phyloP scores from a whole-genome alignment of 495 filamentous ascomycete genomes.

The Talaromyces nanjingensis region DNA sequence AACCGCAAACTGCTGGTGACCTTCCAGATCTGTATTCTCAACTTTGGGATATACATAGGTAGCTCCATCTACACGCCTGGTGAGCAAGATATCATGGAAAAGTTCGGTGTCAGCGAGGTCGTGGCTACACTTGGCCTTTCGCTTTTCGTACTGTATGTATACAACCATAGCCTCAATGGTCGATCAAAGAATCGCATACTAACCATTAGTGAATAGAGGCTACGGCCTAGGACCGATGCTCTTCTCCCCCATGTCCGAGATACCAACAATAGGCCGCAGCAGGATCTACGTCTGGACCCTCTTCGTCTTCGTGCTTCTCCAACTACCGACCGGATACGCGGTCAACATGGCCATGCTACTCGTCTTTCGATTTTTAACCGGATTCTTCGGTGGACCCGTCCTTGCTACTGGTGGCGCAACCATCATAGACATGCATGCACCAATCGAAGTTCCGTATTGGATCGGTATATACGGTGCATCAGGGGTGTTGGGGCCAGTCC shows the following conservation, averaged over 20 bases:
- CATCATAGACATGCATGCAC: constrained; percentile 30
- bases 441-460: constrained; percentile 22
- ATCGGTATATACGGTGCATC: constrained; percentile 29
- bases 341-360: constrained; percentile 46
- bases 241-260: constrained; percentile 43
- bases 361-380: constrained; percentile 47
- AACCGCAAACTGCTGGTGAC: constrained; percentile 25
- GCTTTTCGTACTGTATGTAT: constrained; percentile 33
- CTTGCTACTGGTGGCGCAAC: constrained; percentile 36
- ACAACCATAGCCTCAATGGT: background rate
- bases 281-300: constrained; percentile 42
- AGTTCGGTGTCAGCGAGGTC: constrained; percentile 40
- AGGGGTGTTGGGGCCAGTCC: constrained; percentile 31
- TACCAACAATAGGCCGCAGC: constrained; percentile 43
- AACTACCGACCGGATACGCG: constrained; percentile 37
- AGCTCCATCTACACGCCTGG: constrained; percentile 39
- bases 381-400: constrained; percentile 44
- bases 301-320: constrained; percentile 45
- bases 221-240: constrained; percentile 42
- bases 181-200: background rate
- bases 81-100: constrained; percentile 21
- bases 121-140: constrained; percentile 44
- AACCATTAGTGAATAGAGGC: constrained; percentile 10
- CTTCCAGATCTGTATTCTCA: constrained; percentile 30
- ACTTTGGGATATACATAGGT: constrained; percentile 40